Evolutionary conservation across 805 yeast genomes (phyloP), one percentile per base, ranked within the genome.

Genomic region (Teunomyces atbi): DNA sequence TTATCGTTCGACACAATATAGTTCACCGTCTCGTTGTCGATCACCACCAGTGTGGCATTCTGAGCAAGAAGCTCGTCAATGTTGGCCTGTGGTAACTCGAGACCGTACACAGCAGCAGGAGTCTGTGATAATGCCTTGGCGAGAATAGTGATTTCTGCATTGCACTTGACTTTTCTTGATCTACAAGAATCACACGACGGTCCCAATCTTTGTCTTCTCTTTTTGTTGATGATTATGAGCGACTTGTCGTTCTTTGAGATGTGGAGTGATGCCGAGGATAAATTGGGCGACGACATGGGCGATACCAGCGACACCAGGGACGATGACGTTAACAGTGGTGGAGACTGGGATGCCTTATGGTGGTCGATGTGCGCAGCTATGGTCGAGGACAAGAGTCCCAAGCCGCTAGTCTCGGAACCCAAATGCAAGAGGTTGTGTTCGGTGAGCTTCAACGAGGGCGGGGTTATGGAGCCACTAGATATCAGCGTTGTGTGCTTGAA

Each of bases 111-210:
- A 6, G 29, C 11, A 16, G 37, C 16, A 10, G 45, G 42, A 3
- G 20, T 32, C 13, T 43, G 41, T 16, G 46, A 40, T 33, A 55
- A 45, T 33, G 45, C 32, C 27, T 56, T 58, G 40, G 62, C 55
- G 39, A 80, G 48, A 19, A 78, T 68, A 28, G 65, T 61, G 10
- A 84, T 78, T 53, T 75, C 82, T 1, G 91, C 88, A 61, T 84
- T 82, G 65, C 92, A 85, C 63, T 82, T 85, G 47, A 84, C 84
- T 59, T 85, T 85, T 47, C 89, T 74, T 12, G 78, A 58, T 45
- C 90, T 71, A 61, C 92, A 85, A 41, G 78, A 68, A 60, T 85
- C 90, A 62, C 92, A 85, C 34, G 86, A 80, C 2, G 90, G 90
- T 0, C 92, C 90, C 15, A 79, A 69, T 48, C 92, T 67, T 64